Conservation (phyloP, 2,329 filamentous ascomycete species). For the Hawksworthiomyces lignivorus region DNA sequence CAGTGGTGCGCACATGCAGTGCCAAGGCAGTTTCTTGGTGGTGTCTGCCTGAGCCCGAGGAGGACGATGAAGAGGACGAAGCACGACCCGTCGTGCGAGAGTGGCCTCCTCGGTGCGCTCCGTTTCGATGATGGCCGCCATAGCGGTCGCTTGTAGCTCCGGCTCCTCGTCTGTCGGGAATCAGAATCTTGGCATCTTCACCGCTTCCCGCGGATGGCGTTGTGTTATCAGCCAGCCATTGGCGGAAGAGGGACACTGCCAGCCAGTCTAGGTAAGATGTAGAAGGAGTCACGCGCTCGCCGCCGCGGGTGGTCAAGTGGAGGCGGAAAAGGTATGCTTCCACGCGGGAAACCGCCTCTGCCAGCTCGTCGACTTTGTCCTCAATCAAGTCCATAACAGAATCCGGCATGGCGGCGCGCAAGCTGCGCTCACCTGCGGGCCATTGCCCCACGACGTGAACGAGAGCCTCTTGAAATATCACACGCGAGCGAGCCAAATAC, state of each 20-base stretch:
- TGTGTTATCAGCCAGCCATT: conserved; percentile 89
- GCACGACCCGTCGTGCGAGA: conserved; percentile 20
- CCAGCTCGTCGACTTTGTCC: conserved; percentile 88
- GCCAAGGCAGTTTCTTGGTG: conserved; percentile 5
- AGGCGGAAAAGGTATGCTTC: conserved; percentile 79
- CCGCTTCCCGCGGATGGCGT: conserved; percentile 52
- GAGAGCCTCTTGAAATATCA: conserved; percentile 79
- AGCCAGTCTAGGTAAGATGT: conserved; percentile 87
- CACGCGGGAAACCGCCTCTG: conserved; percentile 70
- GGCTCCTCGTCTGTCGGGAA: conserved; percentile 23
- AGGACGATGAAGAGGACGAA: conserved; percentile 16
- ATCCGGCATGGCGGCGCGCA: conserved; percentile 66
- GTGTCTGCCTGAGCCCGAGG: conserved; percentile 4
- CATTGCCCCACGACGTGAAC: conserved; percentile 94
- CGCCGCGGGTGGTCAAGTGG: conserved; percentile 67
- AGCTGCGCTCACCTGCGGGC: conserved; percentile 71
- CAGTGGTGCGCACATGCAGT: conserved; percentile 20
- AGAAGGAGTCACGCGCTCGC: conserved; percentile 72
- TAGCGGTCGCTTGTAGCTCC: conserved; percentile 6
- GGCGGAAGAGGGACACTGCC: conserved; percentile 75
- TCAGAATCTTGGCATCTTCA: conserved; percentile 2
- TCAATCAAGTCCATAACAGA: conserved; percentile 82
- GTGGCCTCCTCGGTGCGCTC: conserved; percentile 14
- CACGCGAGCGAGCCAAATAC: conserved; percentile 73
- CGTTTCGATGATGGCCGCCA: conserved; percentile 16